phyloP scores from a whole-genome alignment of 2,329 filamentous ascomycete species.

The Aspergillus versicolor region DNA sequence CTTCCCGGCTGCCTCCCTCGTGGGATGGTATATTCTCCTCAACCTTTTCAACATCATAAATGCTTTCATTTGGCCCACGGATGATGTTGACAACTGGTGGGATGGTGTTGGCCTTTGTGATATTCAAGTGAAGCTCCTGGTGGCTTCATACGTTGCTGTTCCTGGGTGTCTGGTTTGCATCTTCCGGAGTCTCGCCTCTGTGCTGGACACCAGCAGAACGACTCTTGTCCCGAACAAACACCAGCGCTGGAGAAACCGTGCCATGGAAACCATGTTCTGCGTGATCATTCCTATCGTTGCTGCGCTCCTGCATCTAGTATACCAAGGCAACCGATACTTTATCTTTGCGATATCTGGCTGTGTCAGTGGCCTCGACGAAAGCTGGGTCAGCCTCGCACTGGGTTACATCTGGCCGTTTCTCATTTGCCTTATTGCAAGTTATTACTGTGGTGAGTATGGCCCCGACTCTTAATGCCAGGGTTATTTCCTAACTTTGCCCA shows the following conservation, averaged over 20 bases:
- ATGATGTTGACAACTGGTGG: conserved; percentile 57
- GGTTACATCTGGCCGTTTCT: conserved; percentile 57
- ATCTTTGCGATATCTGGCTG: conserved; percentile 62
- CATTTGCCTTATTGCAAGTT: conserved; percentile 53
- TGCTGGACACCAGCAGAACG: conserved; percentile 60
- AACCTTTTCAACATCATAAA: conserved; percentile 63
- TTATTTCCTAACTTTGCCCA: conserved; percentile 27
- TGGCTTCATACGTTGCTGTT: conserved; percentile 53
- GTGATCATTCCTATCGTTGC: conserved; percentile 55
- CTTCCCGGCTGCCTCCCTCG: conserved; percentile 57
- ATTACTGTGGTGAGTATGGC: conserved; percentile 54
- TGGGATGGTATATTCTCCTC: conserved; percentile 55
- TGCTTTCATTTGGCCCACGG: conserved; percentile 62
- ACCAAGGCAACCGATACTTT: conserved; percentile 60
- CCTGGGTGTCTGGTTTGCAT: conserved; percentile 58
- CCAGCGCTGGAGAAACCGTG: conserved; percentile 47
- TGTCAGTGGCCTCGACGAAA: conserved; percentile 51
- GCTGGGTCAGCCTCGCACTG: conserved; percentile 58
- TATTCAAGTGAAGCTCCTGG: conserved; percentile 59
- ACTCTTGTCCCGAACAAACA: conserved; percentile 51
- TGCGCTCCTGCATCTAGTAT: conserved; percentile 58
- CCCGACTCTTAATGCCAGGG: background rate
- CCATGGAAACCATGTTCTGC: conserved; percentile 57
- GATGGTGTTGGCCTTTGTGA: conserved; percentile 63
- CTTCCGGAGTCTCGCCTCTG: conserved; percentile 58